Conservation (phyloP, 1,139 yeast genomes). For the Diutina scorzettiae region DNA sequence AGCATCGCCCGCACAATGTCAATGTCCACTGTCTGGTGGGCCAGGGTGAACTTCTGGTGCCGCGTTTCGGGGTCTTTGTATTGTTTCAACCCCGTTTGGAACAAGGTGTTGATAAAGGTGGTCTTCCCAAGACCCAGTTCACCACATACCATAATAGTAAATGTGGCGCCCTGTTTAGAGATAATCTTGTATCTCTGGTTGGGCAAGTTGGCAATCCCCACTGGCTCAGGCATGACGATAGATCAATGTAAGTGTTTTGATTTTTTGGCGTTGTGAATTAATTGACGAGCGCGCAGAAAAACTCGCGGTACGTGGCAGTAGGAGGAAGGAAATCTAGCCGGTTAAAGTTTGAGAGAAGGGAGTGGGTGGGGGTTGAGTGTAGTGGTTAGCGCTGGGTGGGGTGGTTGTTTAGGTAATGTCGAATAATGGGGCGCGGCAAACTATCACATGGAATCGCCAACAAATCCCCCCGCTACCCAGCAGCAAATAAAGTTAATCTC, state of each 20-base stretch:
- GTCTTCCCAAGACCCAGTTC: slow-evolving; percentile 93
- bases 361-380: too few species aligned
- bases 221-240: slow-evolving; percentile 28
- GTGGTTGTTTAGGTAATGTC: too few species aligned
- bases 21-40: slow-evolving; percentile 84
- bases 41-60: slow-evolving; percentile 47
- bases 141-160: slow-evolving; percentile 92
- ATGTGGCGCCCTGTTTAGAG: slow-evolving; percentile 77
- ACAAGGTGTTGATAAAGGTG: slow-evolving; percentile 85
- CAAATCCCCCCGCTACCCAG: too few species aligned
- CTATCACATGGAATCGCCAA: too few species aligned
- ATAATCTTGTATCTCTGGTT: slow-evolving; percentile 86
- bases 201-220: slow-evolving; percentile 86
- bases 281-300: slow-evolving; percentile 5
- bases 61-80: slow-evolving; percentile 50
- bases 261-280: background rate
- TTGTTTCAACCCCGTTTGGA: slow-evolving; percentile 58
- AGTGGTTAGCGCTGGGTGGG: too few species aligned
- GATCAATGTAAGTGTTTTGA: background rate
- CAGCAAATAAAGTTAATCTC: too few species aligned
- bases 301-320: too few species aligned
- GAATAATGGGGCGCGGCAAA: too few species aligned
- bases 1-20: slow-evolving; percentile 82
- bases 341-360: too few species aligned
- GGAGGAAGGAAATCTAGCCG: too few species aligned